Evolutionary conservation across 768 basidiomycete species (phyloP).

Genomic region (Scleroderma citrinum): DNA sequence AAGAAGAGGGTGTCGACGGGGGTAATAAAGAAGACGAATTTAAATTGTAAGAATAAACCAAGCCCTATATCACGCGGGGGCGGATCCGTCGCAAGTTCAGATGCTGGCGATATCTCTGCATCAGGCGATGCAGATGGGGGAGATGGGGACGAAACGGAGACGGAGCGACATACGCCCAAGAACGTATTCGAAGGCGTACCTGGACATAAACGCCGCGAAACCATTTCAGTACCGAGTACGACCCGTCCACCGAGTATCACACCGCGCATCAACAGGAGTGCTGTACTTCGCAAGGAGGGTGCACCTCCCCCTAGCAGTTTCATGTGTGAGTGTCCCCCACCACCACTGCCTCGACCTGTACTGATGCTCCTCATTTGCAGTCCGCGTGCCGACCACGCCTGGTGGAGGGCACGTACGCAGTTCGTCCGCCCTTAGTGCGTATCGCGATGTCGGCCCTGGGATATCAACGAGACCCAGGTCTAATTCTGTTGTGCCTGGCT

Average conservation of each 20-base stretch:
- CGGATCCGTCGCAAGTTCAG: constrained; percentile 12
- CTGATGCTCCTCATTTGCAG: constrained; percentile 26
- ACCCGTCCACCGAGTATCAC: constrained; percentile 34
- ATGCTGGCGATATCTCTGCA: not conserved
- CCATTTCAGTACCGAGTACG: constrained; percentile 59
- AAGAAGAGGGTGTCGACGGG: constrained; percentile 34
- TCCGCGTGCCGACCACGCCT: constrained; percentile 28
- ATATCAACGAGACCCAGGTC: constrained; percentile 14
- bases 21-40: constrained; percentile 6
- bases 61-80: constrained; percentile 6
- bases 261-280: constrained; percentile 41
- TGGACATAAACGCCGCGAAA: constrained; percentile 76
- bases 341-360: not conserved
- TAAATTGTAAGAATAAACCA: not conserved
- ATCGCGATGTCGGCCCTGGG: constrained; percentile 11
- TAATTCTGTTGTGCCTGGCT: constrained; percentile 9
- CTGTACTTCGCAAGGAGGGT: constrained; percentile 39
- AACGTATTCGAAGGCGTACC: constrained; percentile 73
- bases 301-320: constrained; percentile 59
- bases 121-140: constrained; percentile 13
- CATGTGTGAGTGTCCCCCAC: constrained; percentile 50
- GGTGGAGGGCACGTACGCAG: constrained; percentile 32
- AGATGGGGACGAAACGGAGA: constrained; percentile 25
- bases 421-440: constrained; percentile 34
- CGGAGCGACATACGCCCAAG: constrained; percentile 27